Evolutionary conservation across 2,329 filamentous ascomycete species (phyloP), one percentile per base, ranked within the genome.

Genomic region (Alternaria infectoria): DNA sequence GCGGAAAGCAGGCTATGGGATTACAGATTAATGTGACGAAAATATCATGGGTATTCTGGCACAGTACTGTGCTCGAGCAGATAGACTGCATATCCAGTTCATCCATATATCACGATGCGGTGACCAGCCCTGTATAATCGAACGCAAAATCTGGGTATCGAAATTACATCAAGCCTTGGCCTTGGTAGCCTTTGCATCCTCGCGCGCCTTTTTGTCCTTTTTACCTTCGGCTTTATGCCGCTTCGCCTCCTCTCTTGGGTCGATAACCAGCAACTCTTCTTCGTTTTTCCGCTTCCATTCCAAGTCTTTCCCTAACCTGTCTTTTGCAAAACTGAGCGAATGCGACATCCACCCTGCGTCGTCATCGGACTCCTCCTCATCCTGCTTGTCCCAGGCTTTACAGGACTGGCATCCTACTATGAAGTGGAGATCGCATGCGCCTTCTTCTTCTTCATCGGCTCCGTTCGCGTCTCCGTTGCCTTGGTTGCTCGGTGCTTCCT

Each of bases 321-420:
- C 96, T 65, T 94, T 96, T 40, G 91, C 91, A 78, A 97, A 98
- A 49, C 87, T 92, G 36, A 99, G 84, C 10, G 88, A 86, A 78
- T 98, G 95, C 5, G 88, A 88, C 89, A 97, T 92, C 94, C 95
- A 98, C 8, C 89, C 90, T 52, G 87, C 85, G 55, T 85, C 83
- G 15, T 84, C 83, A 3, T 82, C 81, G 36, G 87, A 89, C 56
- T 90, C 88, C 32, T 85, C 86, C 43, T 87, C 83, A 57, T 88
- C 84, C 25, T 88, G 90, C 67, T 91, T 89, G 19, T 96, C 91
- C 93, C 94, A 97, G 0, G 90, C 88, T 62, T 88, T 89, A 79
- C 96, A 98, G 47, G 93, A 97, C 77, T 97, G 93, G 79, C 96
- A 99, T 73, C 96, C 92, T 52, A 91, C 92, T 67, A 99, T 96